These are phyloP conservation scores for Apostasia shenzhenica DNA, from an alignment of 106 monocot species.

Conservation along the genomic window DNA sequence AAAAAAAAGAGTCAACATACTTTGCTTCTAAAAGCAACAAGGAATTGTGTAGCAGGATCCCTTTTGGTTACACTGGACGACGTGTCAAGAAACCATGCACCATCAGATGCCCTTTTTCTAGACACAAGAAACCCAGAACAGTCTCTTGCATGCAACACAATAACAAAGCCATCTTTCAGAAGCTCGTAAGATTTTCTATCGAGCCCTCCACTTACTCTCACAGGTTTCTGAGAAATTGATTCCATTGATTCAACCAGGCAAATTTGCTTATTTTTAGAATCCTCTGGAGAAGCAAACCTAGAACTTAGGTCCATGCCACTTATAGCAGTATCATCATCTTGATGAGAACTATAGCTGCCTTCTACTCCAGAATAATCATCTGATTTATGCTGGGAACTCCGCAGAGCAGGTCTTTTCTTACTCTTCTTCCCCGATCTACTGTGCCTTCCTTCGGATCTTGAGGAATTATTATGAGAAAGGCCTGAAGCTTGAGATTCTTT, in stretches of 20 bases:
- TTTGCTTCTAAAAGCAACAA: constrained; percentile 77
- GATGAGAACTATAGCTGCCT: constrained; percentile 50
- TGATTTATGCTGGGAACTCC: constrained; percentile 58
- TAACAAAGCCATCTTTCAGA: constrained; percentile 75
- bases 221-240: constrained; percentile 37
- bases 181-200: constrained; percentile 31
- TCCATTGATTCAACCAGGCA: constrained; percentile 57
- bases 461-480: constrained; percentile 35
- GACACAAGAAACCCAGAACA: constrained; percentile 56
- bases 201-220: constrained; percentile 2
- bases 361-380: constrained; percentile 58
- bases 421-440: constrained; percentile 88
- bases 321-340: constrained; percentile 60
- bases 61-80: constrained; percentile 77
- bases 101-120: constrained; percentile 63
- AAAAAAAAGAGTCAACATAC: constrained; percentile 18
- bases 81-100: constrained; percentile 78
- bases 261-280: constrained; percentile 60
- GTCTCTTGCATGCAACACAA: constrained; percentile 62
- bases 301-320: constrained; percentile 78
- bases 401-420: constrained; percentile 89
- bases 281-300: constrained; percentile 86
- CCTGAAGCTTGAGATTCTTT: constrained; percentile 56
- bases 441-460: constrained; percentile 52
- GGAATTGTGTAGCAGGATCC: constrained; percentile 91